Conservation (phyloP, 345 rosid species). For the Firmiana major region DNA sequence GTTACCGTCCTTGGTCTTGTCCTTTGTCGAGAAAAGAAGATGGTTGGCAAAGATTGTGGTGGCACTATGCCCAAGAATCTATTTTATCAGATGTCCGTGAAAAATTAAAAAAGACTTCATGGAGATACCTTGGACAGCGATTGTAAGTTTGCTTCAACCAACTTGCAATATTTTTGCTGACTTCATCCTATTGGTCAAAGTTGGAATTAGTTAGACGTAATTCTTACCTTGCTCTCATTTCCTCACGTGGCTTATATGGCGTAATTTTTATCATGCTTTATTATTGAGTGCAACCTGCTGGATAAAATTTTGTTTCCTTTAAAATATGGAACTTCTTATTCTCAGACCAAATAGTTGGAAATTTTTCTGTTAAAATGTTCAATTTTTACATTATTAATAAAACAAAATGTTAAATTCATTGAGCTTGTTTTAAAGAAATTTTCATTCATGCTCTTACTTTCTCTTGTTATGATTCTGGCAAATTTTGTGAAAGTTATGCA, state of each 20-base stretch:
- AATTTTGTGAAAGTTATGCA: not conserved
- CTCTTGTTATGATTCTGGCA: not conserved
- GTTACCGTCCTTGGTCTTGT: conserved; percentile 72
- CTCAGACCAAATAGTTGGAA: conserved; percentile 7
- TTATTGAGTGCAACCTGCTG: not conserved
- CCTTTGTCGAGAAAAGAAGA: conserved; percentile 50
- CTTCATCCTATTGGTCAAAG: not conserved
- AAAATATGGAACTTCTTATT: not conserved
- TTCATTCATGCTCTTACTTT: not conserved
- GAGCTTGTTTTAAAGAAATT: not conserved
- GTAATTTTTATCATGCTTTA: not conserved
- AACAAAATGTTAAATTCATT: not conserved
- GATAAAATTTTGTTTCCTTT: not conserved
- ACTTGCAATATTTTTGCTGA: not conserved
- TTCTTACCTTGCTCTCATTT: not conserved
- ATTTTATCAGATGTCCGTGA: conserved; percentile 63
- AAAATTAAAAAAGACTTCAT: conserved; percentile 75
- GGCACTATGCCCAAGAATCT: conserved; percentile 86
- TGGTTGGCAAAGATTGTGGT: conserved; percentile 84
- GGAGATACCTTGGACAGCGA: conserved; percentile 78
- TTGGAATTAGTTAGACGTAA: not conserved
- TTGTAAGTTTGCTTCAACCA: conserved; percentile 44
- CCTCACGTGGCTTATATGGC: not conserved
- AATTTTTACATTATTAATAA: not conserved
- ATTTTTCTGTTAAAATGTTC: not conserved